Base-by-base conservation (phyloP, 306 rosid species). In the Quercus robur region DNA sequence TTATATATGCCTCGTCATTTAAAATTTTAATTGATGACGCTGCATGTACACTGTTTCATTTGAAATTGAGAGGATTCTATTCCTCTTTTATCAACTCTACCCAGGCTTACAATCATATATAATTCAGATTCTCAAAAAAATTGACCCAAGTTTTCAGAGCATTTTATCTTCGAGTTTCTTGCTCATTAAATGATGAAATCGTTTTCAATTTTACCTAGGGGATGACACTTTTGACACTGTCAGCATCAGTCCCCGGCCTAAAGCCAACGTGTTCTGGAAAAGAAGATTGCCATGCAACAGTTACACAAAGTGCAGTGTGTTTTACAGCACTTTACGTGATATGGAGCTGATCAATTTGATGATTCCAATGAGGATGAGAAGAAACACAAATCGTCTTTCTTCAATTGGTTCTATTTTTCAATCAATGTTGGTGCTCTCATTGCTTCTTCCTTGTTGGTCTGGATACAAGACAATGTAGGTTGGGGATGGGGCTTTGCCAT, bases 401-500 rank as follows among this genome's bases (percentile, higher is more conserved):
- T 92, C 87, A 92, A 86, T 56, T 92, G 94, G 97, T 92, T 88
- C 82, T 92, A 92, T 75, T 84, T 92, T 81, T 90, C 93, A 17
- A 84, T 89, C 84, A 92, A 92, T 82, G 78, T 92, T 3, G 97
- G 97, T 19, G 93, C 97, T 64, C 81, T 92, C 15, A 84, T 92
- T 54, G 97, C 97, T 6, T 1, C 81, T 81, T 92, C 97, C 31
- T 78, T 89, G 38, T 68, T 92, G 33, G 97, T 90, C 0, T 92
- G 91, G 91, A 77, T 92, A 80, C 97, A 92, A 78, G 86, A 82
- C 0, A 86, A 89, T 21, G 88, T 89, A 2, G 93, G 97, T 5
- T 90, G 97, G 97, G 94, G 87, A 75, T 83, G 91, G 87, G 97
- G 97, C n/a, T 92, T 90, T 26, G 94, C 92, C 2, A 88, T 92